Percentiles rank a stretch among this genome's conserved stretches.
These are phyloP conservation scores for Boletus semigastroideus DNA, from an alignment of 1,284 basidiomycete species.

Conservation along the genomic window DNA sequence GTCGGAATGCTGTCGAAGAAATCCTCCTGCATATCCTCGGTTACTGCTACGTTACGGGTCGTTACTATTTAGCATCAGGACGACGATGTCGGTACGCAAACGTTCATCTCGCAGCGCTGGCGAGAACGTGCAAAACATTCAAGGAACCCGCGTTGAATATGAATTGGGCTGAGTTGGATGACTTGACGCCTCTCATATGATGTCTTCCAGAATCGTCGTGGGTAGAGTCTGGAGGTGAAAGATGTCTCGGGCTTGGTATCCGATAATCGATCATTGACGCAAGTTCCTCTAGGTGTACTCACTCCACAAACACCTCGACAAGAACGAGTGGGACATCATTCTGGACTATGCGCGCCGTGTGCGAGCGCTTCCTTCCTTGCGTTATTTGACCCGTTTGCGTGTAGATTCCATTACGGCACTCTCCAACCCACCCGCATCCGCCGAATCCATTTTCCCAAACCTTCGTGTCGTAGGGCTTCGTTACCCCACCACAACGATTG, in stretches of 20 bases:
- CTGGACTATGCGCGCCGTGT: slow-evolving; percentile 6
- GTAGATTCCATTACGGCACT: not conserved
- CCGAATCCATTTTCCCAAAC: slow-evolving; percentile 4
- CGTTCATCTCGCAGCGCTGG: slow-evolving; percentile 1
- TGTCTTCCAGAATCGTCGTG: slow-evolving; percentile 7
- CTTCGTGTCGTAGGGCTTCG: not conserved
- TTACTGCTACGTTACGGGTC: not conserved
- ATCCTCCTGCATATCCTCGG: slow-evolving; percentile 12
- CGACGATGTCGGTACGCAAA: not conserved
- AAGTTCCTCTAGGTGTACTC: not conserved
- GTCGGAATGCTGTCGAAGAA: too few relatives aligned
- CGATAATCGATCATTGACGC: not conserved
- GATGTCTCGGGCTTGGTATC: not conserved
- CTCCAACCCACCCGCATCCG: not conserved
- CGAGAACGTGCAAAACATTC: slow-evolving; percentile 16
- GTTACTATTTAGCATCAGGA: too few relatives aligned
- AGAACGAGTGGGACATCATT: slow-evolving; percentile 10
- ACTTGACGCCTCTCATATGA: slow-evolving; percentile 14
- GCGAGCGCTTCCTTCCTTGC: slow-evolving; percentile 2
- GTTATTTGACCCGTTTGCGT: not conserved
- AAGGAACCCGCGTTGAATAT: slow-evolving; percentile 13
- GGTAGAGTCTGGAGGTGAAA: slow-evolving; percentile 1
- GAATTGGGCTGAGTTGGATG: slow-evolving; percentile 10
- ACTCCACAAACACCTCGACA: not conserved
- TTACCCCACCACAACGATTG: too few relatives aligned